Evolutionary conservation across 768 basidiomycete species (phyloP).

Genomic region (Mycena amicta): DNA sequence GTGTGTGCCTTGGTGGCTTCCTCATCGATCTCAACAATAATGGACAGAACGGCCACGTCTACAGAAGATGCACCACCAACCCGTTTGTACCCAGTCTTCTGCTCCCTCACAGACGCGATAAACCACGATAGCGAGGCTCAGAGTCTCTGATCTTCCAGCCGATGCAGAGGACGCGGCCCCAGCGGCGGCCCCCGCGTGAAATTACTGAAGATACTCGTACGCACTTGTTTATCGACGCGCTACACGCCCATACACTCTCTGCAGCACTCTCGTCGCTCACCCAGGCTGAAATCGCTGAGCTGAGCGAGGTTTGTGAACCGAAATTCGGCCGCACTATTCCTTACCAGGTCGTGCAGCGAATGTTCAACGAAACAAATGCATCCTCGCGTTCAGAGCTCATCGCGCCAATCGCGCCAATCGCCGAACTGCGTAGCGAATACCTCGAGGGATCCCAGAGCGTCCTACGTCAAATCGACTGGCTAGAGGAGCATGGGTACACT

Average conservation of each 20-base stretch:
- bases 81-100: conserved; percentile 14
- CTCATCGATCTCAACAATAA: neutral
- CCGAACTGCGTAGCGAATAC: conserved; percentile 66
- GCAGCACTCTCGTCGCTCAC: conserved; percentile 18
- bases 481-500: conserved; percentile 61
- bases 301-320: conserved; percentile 12
- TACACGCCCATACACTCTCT: neutral
- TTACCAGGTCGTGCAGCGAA: conserved; percentile 7
- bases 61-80: conserved; percentile 13
- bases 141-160: conserved; percentile 14
- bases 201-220: conserved; percentile 20
- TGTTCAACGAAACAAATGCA: conserved; percentile 16
- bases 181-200: conserved; percentile 12
- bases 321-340: neutral
- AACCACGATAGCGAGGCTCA: conserved; percentile 14
- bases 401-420: conserved; percentile 53
- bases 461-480: conserved; percentile 73
- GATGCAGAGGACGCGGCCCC: conserved; percentile 5
- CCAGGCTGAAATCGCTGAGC: conserved; percentile 14
- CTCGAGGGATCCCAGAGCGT: conserved; percentile 60
- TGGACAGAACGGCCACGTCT: neutral
- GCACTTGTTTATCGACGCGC: neutral
- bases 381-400: conserved; percentile 40
- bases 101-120: conserved; percentile 1
- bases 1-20: neutral